Conservation (phyloP, 2,329 filamentous ascomycete genomes). For the Aspergillus glaucus region DNA sequence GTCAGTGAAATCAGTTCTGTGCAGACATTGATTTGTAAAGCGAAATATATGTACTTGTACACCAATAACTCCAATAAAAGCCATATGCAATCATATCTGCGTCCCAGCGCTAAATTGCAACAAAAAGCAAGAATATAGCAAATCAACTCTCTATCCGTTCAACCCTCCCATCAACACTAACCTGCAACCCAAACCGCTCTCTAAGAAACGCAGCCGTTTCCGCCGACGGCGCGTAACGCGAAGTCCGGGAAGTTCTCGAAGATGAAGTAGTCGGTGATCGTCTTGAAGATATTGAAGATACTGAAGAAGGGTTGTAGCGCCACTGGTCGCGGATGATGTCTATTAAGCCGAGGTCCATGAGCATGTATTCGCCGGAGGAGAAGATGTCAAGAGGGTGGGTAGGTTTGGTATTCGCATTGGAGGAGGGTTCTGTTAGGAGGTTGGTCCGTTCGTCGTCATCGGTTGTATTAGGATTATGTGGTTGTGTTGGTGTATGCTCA, state of each 20-base stretch:
- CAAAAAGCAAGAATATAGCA: not conserved
- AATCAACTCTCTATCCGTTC: constrained; percentile 22
- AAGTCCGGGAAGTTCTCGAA: constrained; percentile 8
- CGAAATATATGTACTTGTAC: not conserved
- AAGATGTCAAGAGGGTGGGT: constrained; percentile 35
- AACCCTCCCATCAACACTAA: constrained; percentile 29
- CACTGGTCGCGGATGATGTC: constrained; percentile 35
- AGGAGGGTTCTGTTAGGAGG: constrained; percentile 28
- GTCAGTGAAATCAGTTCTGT: not conserved
- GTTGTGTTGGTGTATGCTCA: constrained; percentile 5
- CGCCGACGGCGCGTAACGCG: constrained; percentile 23
- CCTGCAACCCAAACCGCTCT: constrained; percentile 32
- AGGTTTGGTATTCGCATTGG: constrained; percentile 12
- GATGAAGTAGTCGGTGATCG: not conserved
- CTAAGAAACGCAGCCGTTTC: constrained; percentile 33
- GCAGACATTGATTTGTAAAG: not conserved
- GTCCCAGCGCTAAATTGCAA: not conserved
- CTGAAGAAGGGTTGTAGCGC: constrained; percentile 21
- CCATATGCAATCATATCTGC: not conserved
- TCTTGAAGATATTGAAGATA: not conserved
- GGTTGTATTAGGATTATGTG: constrained; percentile 12
- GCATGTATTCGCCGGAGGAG: constrained; percentile 29
- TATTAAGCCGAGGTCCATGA: constrained; percentile 33
- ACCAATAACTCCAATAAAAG: not conserved
- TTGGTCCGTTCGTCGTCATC: constrained; percentile 18